Evolutionary conservation across 2,329 filamentous ascomycete species (phyloP).

Genomic region (Microcyclosporella mali): DNA sequence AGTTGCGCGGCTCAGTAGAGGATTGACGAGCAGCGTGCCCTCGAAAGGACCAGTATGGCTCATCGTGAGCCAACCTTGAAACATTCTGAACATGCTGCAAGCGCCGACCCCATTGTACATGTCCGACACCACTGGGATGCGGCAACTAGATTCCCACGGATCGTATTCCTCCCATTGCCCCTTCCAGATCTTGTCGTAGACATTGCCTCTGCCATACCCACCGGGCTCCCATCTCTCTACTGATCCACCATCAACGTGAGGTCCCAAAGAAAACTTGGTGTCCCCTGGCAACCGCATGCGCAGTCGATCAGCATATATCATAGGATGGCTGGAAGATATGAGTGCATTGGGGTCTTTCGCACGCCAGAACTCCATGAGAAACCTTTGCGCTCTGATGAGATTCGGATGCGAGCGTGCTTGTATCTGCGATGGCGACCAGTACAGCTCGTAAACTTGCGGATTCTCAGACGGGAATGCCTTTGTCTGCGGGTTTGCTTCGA

Average conservation of each 20-base stretch:
- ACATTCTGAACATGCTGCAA: conserved; percentile 80
- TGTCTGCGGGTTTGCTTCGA: conserved; percentile 41
- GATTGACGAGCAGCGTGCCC: conserved; percentile 77
- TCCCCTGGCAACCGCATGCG: conserved; percentile 52
- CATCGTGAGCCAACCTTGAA: conserved; percentile 84
- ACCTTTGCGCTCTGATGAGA: conserved; percentile 41
- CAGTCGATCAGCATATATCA: conserved; percentile 45
- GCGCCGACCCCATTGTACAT: conserved; percentile 75
- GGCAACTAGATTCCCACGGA: conserved; percentile 68
- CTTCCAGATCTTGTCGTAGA: conserved; percentile 67
- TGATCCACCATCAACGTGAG: conserved; percentile 49
- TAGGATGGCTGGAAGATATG: conserved; percentile 42
- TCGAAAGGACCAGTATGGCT: conserved; percentile 65
- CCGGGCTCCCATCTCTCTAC: conserved; percentile 51
- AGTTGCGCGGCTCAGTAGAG: conserved; percentile 66
- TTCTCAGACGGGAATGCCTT: conserved; percentile 44
- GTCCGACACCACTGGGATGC: conserved; percentile 64
- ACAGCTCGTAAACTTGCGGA: conserved; percentile 47
- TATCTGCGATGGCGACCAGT: conserved; percentile 45
- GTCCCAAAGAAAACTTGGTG: conserved; percentile 49
- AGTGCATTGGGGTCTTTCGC: conserved; percentile 37
- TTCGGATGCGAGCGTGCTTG: conserved; percentile 43
- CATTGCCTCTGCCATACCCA: conserved; percentile 56
- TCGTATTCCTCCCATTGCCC: conserved; percentile 78
- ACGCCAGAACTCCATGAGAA: conserved; percentile 47